phyloP scores from a whole-genome alignment of 768 basidiomycete species.

The Kwoniella dejecticola region DNA sequence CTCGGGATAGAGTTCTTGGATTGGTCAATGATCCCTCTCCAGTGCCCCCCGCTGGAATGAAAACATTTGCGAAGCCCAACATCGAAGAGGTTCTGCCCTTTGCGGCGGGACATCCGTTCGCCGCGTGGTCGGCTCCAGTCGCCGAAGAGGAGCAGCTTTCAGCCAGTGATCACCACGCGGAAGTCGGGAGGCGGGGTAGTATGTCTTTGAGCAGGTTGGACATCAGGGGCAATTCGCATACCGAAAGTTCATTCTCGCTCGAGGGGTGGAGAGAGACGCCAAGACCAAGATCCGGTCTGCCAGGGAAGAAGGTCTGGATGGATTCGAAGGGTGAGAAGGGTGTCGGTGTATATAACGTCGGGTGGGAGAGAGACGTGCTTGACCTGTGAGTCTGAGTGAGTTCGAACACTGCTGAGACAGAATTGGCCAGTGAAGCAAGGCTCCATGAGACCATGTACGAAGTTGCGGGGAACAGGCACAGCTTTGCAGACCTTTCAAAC shows the following conservation, averaged over 20 bases:
- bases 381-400: slow-evolving; percentile 54
- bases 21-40: slow-evolving; percentile 12
- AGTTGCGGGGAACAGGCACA: slow-evolving; percentile 34
- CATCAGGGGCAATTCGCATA: slow-evolving; percentile 4
- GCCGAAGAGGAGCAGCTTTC: neutral
- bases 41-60: slow-evolving; percentile 1
- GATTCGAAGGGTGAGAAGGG: slow-evolving; percentile 24
- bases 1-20: slow-evolving; percentile 36
- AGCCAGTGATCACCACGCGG: neutral
- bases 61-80: slow-evolving; percentile 8
- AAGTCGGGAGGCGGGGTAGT: slow-evolving; percentile 4
- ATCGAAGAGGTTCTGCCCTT: slow-evolving; percentile 26
- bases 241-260: neutral
- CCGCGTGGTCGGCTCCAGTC: slow-evolving; percentile 20
- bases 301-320: slow-evolving; percentile 35
- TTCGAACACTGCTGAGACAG: neutral
- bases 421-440: slow-evolving; percentile 39
- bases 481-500: slow-evolving; percentile 27
- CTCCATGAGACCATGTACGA: slow-evolving; percentile 47
- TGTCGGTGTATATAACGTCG: slow-evolving; percentile 35
- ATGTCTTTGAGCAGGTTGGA: neutral
- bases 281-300: slow-evolving; percentile 5
- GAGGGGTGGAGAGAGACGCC: slow-evolving; percentile 30
- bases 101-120: slow-evolving; percentile 16
- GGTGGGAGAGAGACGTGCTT: slow-evolving; percentile 50